Evolutionary conservation across 2,329 filamentous ascomycete species (phyloP).

Genomic region (Phoma sp.): DNA sequence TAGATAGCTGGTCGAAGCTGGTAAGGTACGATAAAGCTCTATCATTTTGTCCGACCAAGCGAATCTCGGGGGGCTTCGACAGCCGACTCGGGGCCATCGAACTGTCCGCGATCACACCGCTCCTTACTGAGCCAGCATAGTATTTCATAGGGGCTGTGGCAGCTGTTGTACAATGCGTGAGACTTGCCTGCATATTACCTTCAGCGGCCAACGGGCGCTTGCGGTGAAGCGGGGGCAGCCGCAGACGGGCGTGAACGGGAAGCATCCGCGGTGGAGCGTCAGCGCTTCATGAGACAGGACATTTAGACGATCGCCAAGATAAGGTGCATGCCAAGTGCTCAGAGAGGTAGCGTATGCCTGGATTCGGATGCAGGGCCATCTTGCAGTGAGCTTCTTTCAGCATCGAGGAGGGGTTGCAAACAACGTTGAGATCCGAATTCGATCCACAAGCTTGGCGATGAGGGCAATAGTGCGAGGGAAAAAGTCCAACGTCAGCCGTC

Average conservation of each 20-base stretch:
- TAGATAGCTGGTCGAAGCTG: too few relatives aligned
- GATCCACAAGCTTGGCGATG: neutral
- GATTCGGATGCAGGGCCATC: constrained; percentile 9
- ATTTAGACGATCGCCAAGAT: constrained; percentile 10
- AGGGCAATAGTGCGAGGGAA: neutral
- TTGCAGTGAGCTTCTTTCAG: constrained; percentile 11
- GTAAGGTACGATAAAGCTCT: too few relatives aligned
- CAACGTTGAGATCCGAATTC: neutral
- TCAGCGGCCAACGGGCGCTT: neutral
- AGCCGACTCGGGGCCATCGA: too few relatives aligned
- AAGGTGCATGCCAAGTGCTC: constrained; percentile 12
- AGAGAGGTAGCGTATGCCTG: constrained; percentile 1
- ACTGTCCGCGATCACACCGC: too few relatives aligned
- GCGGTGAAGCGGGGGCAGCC: constrained; percentile 1
- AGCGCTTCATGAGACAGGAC: constrained; percentile 12
- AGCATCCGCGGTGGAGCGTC: constrained; percentile 13
- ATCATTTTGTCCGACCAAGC: too few relatives aligned
- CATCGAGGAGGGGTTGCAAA: neutral
- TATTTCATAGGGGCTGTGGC: too few relatives aligned
- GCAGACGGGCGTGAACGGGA: constrained; percentile 5
- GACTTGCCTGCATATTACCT: too few relatives aligned
- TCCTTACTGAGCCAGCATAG: too few relatives aligned
- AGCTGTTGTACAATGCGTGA: too few relatives aligned
- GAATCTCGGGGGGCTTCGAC: too few relatives aligned
- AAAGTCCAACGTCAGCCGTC: constrained; percentile 6